Evolutionary conservation across 202 grass and related monocot species (phyloP).

Genomic region (Musa balbisiana): DNA sequence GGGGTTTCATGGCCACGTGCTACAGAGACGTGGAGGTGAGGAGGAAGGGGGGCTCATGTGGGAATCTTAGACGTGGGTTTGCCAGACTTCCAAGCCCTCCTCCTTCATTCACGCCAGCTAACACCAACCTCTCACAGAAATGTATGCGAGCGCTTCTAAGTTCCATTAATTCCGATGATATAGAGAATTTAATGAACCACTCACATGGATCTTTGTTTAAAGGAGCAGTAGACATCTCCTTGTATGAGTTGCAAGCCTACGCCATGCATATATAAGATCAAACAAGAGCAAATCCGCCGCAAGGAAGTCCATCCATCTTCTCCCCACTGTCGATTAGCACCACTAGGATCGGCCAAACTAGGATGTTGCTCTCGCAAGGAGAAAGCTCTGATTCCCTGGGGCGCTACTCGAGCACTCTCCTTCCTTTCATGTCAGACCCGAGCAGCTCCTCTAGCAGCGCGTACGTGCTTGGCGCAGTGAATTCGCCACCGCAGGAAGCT

Average conservation of each 20-base stretch:
- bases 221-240: too few relatives aligned
- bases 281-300: not conserved
- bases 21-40: too few relatives aligned
- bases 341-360: not conserved
- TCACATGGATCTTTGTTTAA: slow-evolving; percentile 8
- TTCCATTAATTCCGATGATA: too few relatives aligned
- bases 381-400: slow-evolving; percentile 33
- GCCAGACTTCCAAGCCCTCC: slow-evolving; percentile 10
- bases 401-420: slow-evolving; percentile 12
- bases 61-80: slow-evolving; percentile 32
- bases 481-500: not conserved
- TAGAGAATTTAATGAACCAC: not conserved
- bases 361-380: slow-evolving; percentile 18
- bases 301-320: slow-evolving; percentile 2
- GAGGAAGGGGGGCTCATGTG: not conserved
- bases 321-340: too few relatives aligned
- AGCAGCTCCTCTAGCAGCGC: not conserved
- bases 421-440: slow-evolving; percentile 9
- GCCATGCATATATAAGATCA: not conserved
- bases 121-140: not conserved
- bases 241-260: not conserved
- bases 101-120: slow-evolving; percentile 13
- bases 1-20: not conserved
- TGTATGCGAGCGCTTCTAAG: not conserved
- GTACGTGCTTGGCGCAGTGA: not conserved